Percentiles rank a stretch among this genome's conserved stretches.
These are phyloP conservation scores for Puccinia polysora DNA, from an alignment of 1,284 basidiomycete genomes.

Conservation along the genomic window DNA sequence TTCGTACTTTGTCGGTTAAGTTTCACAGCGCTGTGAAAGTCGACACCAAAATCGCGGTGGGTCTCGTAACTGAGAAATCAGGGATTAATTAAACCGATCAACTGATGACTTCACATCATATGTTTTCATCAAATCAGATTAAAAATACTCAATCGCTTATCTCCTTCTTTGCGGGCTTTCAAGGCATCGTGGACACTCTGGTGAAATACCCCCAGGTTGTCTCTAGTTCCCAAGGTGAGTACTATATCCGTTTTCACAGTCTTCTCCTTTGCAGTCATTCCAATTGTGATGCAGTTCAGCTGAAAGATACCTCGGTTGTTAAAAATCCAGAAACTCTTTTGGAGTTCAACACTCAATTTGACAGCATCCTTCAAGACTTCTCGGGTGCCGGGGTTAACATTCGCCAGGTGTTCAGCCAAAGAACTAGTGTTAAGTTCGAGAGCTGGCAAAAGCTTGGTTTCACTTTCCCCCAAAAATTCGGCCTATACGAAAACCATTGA, in stretches of 20 bases:
- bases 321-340: constrained; percentile 7
- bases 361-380: constrained; percentile 8
- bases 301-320: too few relatives aligned
- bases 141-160: not conserved
- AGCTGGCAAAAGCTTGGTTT: constrained; percentile 13
- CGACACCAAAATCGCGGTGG: constrained; percentile 8
- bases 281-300: not conserved
- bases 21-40: constrained; percentile 3
- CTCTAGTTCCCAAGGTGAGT: not conserved
- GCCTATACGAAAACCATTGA: constrained; percentile 4
- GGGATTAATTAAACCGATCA: too few relatives aligned
- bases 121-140: not conserved
- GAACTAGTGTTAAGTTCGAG: not conserved
- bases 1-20: not conserved
- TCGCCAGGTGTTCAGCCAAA: constrained; percentile 6
- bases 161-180: constrained; percentile 5
- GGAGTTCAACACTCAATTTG: constrained; percentile 21
- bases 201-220: constrained; percentile 2
- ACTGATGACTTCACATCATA: not conserved
- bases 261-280: not conserved
- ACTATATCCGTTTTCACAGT: not conserved
- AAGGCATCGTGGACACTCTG: constrained; percentile 20
- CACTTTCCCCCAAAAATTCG: constrained; percentile 15
- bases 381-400: constrained; percentile 9
- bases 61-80: too few relatives aligned